These are phyloP conservation scores for Cryptosporidium felis DNA, from an alignment of 169 alveolate species.

Conservation along the genomic window DNA sequence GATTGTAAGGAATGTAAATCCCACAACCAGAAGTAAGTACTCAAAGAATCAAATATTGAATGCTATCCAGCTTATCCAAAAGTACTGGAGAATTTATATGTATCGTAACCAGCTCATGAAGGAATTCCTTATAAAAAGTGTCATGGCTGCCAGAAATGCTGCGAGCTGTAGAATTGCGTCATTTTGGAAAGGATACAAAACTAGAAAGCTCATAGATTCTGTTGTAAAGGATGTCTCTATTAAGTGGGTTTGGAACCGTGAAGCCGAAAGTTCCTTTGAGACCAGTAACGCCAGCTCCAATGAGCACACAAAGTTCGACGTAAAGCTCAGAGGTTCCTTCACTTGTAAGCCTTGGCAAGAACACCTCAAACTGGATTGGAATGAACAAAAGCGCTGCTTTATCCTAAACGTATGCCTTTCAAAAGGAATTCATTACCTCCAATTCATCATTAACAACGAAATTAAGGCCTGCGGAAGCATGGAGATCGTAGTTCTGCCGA, in stretches of 20 bases:
- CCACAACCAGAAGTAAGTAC: not conserved
- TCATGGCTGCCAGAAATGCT: constrained; percentile 29
- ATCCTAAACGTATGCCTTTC: not conserved
- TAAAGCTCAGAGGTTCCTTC: constrained; percentile 48
- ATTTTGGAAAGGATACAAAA: constrained; percentile 54
- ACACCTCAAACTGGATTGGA: constrained; percentile 9
- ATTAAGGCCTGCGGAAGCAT: constrained; percentile 62
- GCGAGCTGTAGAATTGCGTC: constrained; percentile 68
- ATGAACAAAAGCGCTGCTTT: not conserved
- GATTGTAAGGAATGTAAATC: constrained; percentile 7
- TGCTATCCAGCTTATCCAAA: constrained; percentile 40
- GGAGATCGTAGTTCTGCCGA: constrained; percentile 63
- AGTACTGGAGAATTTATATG: constrained; percentile 37
- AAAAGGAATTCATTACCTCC: constrained; percentile 53
- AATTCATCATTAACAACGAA: constrained; percentile 53
- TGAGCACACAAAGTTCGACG: not conserved
- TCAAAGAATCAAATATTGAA: constrained; percentile 22
- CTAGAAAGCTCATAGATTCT: constrained; percentile 19
- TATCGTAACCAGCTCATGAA: constrained; percentile 34
- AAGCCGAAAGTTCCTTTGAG: not conserved
- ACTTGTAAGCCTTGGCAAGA: constrained; percentile 67
- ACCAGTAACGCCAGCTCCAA: not conserved
- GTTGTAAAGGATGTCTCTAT: constrained; percentile 16
- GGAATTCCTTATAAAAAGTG: constrained; percentile 30
- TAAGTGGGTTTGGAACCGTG: constrained; percentile 50